Evolutionary conservation across 2,329 filamentous ascomycete species (phyloP).

Genomic region (Fusarium sp.): DNA sequence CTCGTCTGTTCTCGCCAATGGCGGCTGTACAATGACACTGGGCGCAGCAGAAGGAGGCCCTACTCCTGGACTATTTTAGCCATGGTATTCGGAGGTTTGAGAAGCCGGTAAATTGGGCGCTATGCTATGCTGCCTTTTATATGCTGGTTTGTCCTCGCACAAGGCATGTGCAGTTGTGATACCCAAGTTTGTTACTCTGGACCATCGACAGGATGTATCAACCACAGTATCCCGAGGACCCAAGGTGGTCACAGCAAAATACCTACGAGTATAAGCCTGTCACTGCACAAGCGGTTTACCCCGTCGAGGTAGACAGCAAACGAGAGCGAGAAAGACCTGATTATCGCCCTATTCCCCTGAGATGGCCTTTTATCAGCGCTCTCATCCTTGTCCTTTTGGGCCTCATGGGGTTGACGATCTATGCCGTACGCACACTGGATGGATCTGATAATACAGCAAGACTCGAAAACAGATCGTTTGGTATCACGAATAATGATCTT

Average conservation of each 20-base stretch:
- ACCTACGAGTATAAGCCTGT: conserved; percentile 35
- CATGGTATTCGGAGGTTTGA: conserved; percentile 21
- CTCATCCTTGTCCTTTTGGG: conserved; percentile 25
- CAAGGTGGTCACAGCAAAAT: conserved; percentile 8
- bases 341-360: conserved; percentile 39
- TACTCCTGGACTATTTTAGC: neutral
- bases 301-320: conserved; percentile 22
- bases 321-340: conserved; percentile 26
- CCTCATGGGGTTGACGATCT: conserved; percentile 27
- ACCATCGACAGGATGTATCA: conserved; percentile 21
- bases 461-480: conserved; percentile 22
- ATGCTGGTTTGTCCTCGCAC: conserved; percentile 13
- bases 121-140: conserved; percentile 12
- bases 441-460: conserved; percentile 29
- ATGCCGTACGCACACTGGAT: conserved; percentile 21
- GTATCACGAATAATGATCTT: neutral
- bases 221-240: conserved; percentile 22
- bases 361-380: conserved; percentile 36
- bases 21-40: neutral
- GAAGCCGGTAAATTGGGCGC: conserved; percentile 3
- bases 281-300: conserved; percentile 17
- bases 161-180: neutral
- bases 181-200: neutral
- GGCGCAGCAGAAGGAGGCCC: neutral
- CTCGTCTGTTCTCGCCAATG: conserved; percentile 19